Evolutionary conservation across 441 rosid species (phyloP).

Genomic region (Theobroma grandiflorum): DNA sequence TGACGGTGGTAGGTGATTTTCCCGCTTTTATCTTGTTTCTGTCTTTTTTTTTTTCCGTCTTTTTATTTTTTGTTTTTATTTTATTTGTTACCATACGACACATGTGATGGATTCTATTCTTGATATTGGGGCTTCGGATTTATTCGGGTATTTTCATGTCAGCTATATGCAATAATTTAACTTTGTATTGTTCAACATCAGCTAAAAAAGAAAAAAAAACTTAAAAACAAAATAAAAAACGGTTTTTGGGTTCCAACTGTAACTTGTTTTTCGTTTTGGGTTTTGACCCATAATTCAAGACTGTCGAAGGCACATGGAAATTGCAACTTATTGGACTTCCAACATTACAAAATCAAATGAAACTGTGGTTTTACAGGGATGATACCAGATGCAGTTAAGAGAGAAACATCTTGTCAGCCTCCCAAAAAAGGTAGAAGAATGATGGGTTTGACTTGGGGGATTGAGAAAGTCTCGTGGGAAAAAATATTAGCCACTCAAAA

Average conservation of each 20-base stretch:
- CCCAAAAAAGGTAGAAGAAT: not conserved
- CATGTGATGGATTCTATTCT: not conserved
- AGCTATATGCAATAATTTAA: not conserved
- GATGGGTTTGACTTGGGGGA: not conserved
- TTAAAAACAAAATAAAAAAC: no score
- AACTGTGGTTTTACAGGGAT: no score
- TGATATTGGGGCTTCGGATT: not conserved
- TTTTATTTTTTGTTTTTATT: no score
- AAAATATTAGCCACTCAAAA: not conserved
- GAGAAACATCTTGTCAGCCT: not conserved
- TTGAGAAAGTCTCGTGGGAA: not conserved
- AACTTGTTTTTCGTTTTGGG: no score
- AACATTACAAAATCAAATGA: no score
- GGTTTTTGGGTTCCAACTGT: no score
- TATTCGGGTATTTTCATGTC: not conserved
- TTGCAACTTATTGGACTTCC: no score
- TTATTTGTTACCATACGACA: not conserved
- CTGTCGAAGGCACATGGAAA: no score
- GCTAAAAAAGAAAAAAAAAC: no score
- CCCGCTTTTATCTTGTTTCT: constrained; percentile 23
- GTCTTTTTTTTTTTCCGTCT: not conserved
- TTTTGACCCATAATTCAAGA: no score
- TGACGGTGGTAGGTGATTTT: constrained; percentile 15
- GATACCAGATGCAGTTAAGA: not conserved
- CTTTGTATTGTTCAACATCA: no score